Base-by-base conservation (phyloP, 2,329 filamentous ascomycete genomes). In the Arachnomyces sp. region DNA sequence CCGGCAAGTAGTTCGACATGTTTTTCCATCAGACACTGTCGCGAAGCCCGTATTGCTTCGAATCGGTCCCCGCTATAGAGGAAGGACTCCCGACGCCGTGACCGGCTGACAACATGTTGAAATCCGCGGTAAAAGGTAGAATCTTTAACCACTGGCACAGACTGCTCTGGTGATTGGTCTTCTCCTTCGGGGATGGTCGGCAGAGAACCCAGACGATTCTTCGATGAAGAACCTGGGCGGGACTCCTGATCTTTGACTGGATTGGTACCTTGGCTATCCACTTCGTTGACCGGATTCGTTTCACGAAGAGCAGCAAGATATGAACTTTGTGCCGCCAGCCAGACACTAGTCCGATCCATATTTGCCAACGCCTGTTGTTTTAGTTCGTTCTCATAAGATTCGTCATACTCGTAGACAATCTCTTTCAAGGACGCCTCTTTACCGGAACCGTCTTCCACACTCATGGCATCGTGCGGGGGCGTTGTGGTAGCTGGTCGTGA, bases 111-210 rank as follows among this genome's bases (percentile, higher is more conserved):
- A 50, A 86, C 75, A 55, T 83, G 80, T 51, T 87, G 80, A 60
- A 95, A 95, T 7, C 87, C 87, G 45, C 85, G 82, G 66, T 88
- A 90, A 63, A 95, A 95, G 4, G 89, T 84, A 3, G 83, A 82
- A 54, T 92, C 85, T 55, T 76, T 80, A 62, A 63, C 73, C 67
- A 40, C 73, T 65, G 52, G 47, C 25, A 46, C 43, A 25, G 55
- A 53, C 29, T 69, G 64, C 12, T 42, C 41, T 32, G 57, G 44
- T 58, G 21, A 25, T 9, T 66, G 51, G 61, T 62, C 31, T 63
- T 65, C 45, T 69, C 63, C 39, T 67, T 63, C 54, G 3, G 62
- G 53, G 13, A 63, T 46, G 4, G 50, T 48, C 28, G 64, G 59
- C 2, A 52, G 50, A 34, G 62, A 58, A 25, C 21, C 45, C 40